Base-by-base conservation (phyloP, 768 basidiomycete species). In the Rhodotorula taiwanensis region DNA sequence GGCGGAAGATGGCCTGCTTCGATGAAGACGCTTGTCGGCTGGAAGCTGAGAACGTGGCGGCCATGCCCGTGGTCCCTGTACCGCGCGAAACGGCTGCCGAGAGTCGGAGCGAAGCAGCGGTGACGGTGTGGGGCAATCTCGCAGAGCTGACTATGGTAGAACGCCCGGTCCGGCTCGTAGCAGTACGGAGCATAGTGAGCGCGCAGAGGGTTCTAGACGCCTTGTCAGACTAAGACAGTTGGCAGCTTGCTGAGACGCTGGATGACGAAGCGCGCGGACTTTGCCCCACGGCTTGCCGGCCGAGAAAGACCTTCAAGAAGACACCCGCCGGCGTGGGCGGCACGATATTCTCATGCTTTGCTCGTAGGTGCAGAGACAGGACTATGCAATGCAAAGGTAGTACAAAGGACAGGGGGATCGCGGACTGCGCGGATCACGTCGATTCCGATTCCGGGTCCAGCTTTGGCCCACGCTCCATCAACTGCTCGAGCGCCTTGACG, bases 401-500 rank as follows among this genome's bases (percentile, higher is more conserved):
- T 33, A 21, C 30, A 44, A 44, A 41, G n/a, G 8, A 11, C 20
- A 14, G 23, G 15, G 14, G 7, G 18, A 8, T n/a, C n/a, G n/a
- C n/a, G n/a, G n/a, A n/a, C n/a, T n/a, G n/a, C n/a, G n/a, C n/a
- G n/a, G n/a, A n/a, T n/a, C n/a, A n/a, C n/a, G n/a, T n/a, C 30
- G 36, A 25, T 6, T 31, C 33, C 48, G 27, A n/a, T n/a, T n/a
- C 28, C 25, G 7, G 30, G 21, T 51, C 45, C n/a, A 33, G 11
- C 62, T 59, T 60, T 23, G 64, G 64, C 23, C 64, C 58, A 16
- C 62, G 49, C 43, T 58, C 64, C 39, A 41, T 43, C 47, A 74
- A 44, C 36, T 49, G 74, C 66, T 85, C 82, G 64, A 92, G 76
- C 76, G 83, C 88, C 54, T 72, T 76, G 73, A 91, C 77, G 64